Percentiles rank a stretch among this genome's conserved stretches.
These are phyloP conservation scores for Centaurea solstitialis DNA, from an alignment of 129 eudicot genomes.

Conservation along the genomic window DNA sequence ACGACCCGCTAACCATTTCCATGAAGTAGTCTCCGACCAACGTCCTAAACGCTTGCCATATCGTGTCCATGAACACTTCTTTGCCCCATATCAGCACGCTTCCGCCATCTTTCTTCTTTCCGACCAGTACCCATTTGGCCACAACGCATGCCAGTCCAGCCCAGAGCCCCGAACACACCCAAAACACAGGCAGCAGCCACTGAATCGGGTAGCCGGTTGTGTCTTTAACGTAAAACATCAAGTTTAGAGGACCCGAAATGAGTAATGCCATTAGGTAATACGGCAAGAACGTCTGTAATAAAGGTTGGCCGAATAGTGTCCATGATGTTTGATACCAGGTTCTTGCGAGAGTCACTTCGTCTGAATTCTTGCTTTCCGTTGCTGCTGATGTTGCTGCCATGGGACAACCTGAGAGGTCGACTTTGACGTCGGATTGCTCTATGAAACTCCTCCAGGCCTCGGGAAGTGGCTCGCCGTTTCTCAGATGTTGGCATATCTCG, in stretches of 20 bases:
- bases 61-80: conserved; percentile 66
- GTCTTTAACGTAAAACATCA: conserved; percentile 34
- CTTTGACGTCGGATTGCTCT: conserved; percentile 82
- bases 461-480: conserved; percentile 74
- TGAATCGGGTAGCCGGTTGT: conserved; percentile 51
- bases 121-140: conserved; percentile 67
- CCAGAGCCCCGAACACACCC: conserved; percentile 60
- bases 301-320: conserved; percentile 65
- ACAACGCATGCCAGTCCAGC: conserved; percentile 58
- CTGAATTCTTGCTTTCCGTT: conserved; percentile 27
- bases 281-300: conserved; percentile 72
- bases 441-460: conserved; percentile 77
- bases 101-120: conserved; percentile 73
- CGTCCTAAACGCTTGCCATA: conserved; percentile 86
- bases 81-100: conserved; percentile 63
- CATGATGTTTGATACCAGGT: conserved; percentile 64
- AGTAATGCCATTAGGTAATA: conserved; percentile 60
- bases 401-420: conserved; percentile 85
- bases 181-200: conserved; percentile 62
- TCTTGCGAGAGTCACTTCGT: conserved; percentile 51
- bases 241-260: conserved; percentile 50
- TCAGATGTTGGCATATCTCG: conserved; percentile 77
- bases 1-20: conserved; percentile 70
- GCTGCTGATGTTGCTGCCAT: conserved; percentile 51
- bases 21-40: conserved; percentile 69